Conservation (phyloP, 176 grass and related monocot genomes). For the Puya raimondii region DNA sequence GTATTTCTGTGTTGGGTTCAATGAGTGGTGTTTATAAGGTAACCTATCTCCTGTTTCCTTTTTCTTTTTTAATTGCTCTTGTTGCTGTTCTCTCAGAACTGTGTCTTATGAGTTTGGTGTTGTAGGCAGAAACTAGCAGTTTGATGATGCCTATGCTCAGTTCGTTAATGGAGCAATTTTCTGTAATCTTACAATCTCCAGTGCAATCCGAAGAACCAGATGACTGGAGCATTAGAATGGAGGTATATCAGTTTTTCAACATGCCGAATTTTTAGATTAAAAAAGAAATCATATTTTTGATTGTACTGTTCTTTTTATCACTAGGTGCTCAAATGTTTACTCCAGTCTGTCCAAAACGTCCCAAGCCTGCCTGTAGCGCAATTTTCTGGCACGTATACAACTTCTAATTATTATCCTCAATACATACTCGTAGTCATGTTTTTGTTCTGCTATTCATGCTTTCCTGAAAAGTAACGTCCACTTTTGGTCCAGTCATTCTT, state of each 20-base stretch:
- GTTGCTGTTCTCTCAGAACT: conserved; percentile 10
- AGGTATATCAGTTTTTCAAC: conserved; percentile 41
- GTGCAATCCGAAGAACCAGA: conserved; percentile 76
- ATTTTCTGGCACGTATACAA: conserved; percentile 52
- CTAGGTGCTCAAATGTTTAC: conserved; percentile 96
- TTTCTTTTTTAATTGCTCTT: background rate
- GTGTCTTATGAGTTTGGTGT: conserved; percentile 15
- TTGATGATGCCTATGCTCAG: conserved; percentile 65
- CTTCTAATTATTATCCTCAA: background rate
- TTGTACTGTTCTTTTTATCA: conserved; percentile 25
- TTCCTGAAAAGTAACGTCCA: background rate
- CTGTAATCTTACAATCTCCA: conserved; percentile 55
- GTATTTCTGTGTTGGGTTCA: conserved; percentile 88
- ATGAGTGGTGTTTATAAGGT: conserved; percentile 97
- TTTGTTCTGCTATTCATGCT: background rate
- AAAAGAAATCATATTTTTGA: conserved; percentile 9
- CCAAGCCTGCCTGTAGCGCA: conserved; percentile 57
- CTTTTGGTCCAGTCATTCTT: conserved; percentile 53
- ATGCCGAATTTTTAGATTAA: background rate
- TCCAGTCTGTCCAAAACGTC: conserved; percentile 92
- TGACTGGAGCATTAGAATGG: conserved; percentile 94
- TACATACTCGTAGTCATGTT: conserved; percentile 2
- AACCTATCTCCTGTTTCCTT: conserved; percentile 11
- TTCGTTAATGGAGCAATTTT: conserved; percentile 83
- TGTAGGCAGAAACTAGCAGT: conserved; percentile 68